Conservation (phyloP, 306 rosid species). For the Purshia tridentata region DNA sequence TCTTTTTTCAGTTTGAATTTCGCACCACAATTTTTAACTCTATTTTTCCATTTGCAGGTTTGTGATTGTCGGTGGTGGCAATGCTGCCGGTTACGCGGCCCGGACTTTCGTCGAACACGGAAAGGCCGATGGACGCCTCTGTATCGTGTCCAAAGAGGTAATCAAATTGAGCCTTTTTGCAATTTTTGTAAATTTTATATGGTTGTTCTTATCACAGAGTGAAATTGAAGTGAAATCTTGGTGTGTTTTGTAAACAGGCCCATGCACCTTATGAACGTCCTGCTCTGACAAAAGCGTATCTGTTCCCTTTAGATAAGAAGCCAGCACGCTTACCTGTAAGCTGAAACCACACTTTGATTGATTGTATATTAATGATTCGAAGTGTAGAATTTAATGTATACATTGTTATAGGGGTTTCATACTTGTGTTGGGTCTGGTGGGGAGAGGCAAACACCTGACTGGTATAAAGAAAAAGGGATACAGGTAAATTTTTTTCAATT, state of each 20-base stretch:
- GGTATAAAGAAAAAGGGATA: constrained; percentile 87
- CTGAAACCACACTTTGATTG: background rate
- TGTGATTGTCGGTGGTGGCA: constrained; percentile 98
- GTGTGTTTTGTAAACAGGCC: constrained; percentile 41
- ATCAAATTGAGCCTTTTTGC: background rate
- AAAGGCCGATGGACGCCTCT: constrained; percentile 92
- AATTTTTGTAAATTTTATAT: background rate
- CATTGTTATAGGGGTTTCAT: constrained; percentile 71
- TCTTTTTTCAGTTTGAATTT: background rate
- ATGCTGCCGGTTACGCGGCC: constrained; percentile 95
- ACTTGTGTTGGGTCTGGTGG: constrained; percentile 99
- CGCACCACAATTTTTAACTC: background rate
- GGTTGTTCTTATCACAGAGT: background rate
- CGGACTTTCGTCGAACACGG: constrained; percentile 90
- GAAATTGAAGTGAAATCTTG: constrained; percentile 12
- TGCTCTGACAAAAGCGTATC: constrained; percentile 76
- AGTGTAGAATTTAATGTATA: background rate
- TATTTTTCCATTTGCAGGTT: constrained; percentile 37
- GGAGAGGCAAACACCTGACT: constrained; percentile 88
- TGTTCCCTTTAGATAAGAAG: constrained; percentile 83
- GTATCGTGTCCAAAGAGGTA: constrained; percentile 92
- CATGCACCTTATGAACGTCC: constrained; percentile 98
- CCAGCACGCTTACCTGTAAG: constrained; percentile 94
- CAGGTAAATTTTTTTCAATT: constrained; percentile 51
- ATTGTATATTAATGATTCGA: background rate